These are phyloP conservation scores for Tetrahymena borealis DNA, from an alignment of 73 alveolate genomes.

Conservation along the genomic window DNA sequence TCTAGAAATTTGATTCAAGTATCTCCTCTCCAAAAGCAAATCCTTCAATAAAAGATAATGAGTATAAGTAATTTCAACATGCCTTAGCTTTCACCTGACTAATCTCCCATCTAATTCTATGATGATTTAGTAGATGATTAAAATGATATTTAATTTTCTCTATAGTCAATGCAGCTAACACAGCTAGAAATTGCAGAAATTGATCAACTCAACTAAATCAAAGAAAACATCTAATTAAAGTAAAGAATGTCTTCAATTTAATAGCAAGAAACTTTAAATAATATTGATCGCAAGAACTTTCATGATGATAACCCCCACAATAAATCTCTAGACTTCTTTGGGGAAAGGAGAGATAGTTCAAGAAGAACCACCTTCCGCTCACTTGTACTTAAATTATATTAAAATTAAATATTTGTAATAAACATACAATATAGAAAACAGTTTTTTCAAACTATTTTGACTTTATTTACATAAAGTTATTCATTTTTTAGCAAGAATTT, in stretches of 20 bases:
- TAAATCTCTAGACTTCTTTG: not conserved
- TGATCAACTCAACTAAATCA: not conserved
- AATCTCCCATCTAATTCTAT: not conserved
- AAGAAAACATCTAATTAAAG: not conserved
- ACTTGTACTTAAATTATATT: not conserved
- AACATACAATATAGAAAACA: too few species aligned
- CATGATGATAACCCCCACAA: not conserved
- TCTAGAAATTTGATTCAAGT: not conserved
- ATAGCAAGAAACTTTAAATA: not conserved
- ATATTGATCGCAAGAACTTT: not conserved
- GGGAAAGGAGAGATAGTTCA: not conserved
- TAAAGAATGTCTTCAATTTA: not conserved
- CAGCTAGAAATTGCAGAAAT: not conserved
- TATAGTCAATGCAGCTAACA: not conserved
- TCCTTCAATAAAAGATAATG: not conserved
- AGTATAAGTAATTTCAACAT: not conserved
- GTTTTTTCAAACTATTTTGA: too few species aligned
- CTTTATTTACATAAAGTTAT: too few species aligned
- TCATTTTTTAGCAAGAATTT: too few species aligned
- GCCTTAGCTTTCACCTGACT: not conserved
- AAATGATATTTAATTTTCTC: not conserved
- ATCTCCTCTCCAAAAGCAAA: not conserved
- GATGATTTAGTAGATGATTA: not conserved
- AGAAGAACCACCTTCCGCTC: not conserved
- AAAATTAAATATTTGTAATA: too few species aligned